Conservation (phyloP, 106 monocot species). For the Phalaenopsis equestris region DNA sequence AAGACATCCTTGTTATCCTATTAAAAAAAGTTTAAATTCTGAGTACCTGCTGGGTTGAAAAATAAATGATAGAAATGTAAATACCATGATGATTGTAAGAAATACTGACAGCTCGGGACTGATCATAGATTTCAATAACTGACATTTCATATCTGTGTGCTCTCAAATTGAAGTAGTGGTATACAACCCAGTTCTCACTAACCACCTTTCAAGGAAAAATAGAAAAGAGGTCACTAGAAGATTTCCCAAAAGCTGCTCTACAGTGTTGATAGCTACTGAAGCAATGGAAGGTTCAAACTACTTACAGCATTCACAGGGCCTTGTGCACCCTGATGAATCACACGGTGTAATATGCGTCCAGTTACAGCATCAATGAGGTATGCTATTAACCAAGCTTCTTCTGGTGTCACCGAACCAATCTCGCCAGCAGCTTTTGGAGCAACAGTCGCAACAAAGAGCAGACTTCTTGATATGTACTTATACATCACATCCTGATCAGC, state of each 20-base stretch:
- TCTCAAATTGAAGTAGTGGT: constrained; percentile 99
- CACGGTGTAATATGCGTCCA: constrained; percentile 85
- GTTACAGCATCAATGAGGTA: constrained; percentile 94
- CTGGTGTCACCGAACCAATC: constrained; percentile 82
- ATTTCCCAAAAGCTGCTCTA: constrained; percentile 6
- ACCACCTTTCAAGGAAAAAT: constrained; percentile 49
- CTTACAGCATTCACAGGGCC: constrained; percentile 94
- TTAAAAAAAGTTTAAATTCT: constrained; percentile 6
- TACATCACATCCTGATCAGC: constrained; percentile 92
- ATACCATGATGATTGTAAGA: not conserved
- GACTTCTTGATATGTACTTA: constrained; percentile 86
- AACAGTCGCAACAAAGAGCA: constrained; percentile 81
- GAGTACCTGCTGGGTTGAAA: not conserved
- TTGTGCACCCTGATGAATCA: constrained; percentile 89
- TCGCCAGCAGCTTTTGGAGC: constrained; percentile 73
- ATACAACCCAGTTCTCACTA: constrained; percentile 97
- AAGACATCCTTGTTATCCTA: constrained; percentile 93
- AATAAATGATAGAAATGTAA: not conserved
- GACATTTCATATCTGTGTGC: constrained; percentile 99
- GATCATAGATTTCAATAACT: constrained; percentile 95
- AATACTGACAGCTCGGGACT: constrained; percentile 76
- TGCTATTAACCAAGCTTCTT: constrained; percentile 73
- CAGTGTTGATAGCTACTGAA: not conserved
- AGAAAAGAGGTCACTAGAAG: constrained; percentile 2
- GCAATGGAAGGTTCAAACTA: constrained; percentile 4